phyloP scores from a whole-genome alignment of 1,139 yeast genomes.

The Magnusiomyces clavatus region DNA sequence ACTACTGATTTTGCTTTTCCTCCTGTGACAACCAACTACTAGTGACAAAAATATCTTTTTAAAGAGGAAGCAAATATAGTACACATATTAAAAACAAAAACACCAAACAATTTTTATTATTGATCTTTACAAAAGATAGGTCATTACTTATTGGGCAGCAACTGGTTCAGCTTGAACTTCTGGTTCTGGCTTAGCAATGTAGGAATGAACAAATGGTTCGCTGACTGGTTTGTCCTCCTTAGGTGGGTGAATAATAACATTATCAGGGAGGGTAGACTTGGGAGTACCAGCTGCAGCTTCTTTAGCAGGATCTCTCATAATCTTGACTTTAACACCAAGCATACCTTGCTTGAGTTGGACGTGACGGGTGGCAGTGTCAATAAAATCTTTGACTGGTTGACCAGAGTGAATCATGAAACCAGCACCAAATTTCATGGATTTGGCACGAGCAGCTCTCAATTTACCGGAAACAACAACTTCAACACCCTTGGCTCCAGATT shows the following conservation, averaged over 20 bases:
- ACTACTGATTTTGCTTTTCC: neutral
- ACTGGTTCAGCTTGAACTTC: conserved; percentile 17
- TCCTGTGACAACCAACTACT: neutral
- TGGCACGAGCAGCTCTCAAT: conserved; percentile 99
- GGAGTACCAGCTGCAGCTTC: conserved; percentile 79
- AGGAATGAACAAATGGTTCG: conserved; percentile 64
- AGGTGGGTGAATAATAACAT: conserved; percentile 90
- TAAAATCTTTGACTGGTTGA: conserved; percentile 99
- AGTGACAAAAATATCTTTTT: neutral
- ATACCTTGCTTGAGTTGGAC: conserved; percentile 99
- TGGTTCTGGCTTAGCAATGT: conserved; percentile 25
- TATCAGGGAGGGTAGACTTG: conserved; percentile 81
- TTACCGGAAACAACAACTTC: conserved; percentile 99
- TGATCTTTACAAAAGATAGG: conserved; percentile 2
- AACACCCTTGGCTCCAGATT: conserved; percentile 99
- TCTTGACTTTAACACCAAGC: conserved; percentile 98
- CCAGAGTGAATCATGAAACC: conserved; percentile 99
- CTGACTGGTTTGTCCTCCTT: conserved; percentile 89
- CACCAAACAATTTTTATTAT: conserved; percentile 2
- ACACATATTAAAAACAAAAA: neutral
- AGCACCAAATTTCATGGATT: conserved; percentile 99
- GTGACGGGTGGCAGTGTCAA: conserved; percentile 99
- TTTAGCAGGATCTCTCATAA: conserved; percentile 97
- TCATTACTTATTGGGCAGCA: conserved; percentile 12
- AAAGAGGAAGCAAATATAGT: neutral